These are phyloP conservation scores for Neoscytalidium dimidiatum DNA, from an alignment of 2,329 filamentous ascomycete species.

Conservation along the genomic window DNA sequence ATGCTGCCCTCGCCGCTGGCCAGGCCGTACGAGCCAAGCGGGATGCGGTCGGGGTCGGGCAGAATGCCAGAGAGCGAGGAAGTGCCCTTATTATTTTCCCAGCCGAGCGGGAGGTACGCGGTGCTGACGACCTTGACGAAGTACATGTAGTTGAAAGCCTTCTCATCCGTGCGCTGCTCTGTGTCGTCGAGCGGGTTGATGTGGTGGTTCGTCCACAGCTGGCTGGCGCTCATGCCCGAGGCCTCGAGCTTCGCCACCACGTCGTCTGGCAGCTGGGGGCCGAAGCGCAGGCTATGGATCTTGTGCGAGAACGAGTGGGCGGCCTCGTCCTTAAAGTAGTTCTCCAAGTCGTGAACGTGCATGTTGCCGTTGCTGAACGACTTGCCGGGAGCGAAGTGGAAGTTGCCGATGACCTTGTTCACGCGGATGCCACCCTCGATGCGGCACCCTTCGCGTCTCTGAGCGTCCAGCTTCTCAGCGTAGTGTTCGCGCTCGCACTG, in stretches of 20 bases:
- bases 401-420: conserved; percentile 98
- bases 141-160: conserved; percentile 97
- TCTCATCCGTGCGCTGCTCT: conserved; percentile 74
- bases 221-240: conserved; percentile 54
- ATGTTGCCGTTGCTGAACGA: conserved; percentile 96
- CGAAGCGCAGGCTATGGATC: conserved; percentile 89
- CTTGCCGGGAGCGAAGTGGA: conserved; percentile 94
- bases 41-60: conserved; percentile 32
- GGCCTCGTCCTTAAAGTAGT: conserved; percentile 78
- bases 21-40: conserved; percentile 41
- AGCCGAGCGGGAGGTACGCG: conserved; percentile 88
- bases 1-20: conserved; percentile 77
- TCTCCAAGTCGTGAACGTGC: conserved; percentile 96
- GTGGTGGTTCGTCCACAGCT: conserved; percentile 83
- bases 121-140: conserved; percentile 98
- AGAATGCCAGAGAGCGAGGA: conserved; percentile 22
- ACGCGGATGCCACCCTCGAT: conserved; percentile 90
- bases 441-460: conserved; percentile 89
- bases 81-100: conserved; percentile 66
- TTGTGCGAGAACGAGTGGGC: conserved; percentile 86
- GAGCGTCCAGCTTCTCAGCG: conserved; percentile 80
- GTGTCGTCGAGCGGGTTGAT: conserved; percentile 86
- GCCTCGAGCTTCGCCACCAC: conserved; percentile 58
- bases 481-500: conserved; percentile 97
- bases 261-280: conserved; percentile 80